phyloP scores from a whole-genome alignment of 768 basidiomycete species.

The Inosperma sp. region DNA sequence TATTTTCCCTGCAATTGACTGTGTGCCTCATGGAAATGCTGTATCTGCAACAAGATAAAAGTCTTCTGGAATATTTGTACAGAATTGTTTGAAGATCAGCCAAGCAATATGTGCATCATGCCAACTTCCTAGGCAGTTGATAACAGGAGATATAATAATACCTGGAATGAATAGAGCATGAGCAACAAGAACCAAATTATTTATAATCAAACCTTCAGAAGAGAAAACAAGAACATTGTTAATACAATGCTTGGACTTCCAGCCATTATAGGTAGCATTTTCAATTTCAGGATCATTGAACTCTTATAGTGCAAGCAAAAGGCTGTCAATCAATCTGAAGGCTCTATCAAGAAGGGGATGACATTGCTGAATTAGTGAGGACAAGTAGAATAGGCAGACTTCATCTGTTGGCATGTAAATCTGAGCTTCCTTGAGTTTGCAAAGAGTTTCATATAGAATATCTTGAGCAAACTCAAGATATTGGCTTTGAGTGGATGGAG shows the following conservation, averaged over 20 bases:
- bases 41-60: slow-evolving; percentile 44
- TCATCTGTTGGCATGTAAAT: slow-evolving; percentile 29
- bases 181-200: neutral
- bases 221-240: slow-evolving; percentile 37
- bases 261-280: slow-evolving; percentile 45
- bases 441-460: slow-evolving; percentile 30
- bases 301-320: slow-evolving; percentile 35
- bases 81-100: slow-evolving; percentile 35
- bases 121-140: slow-evolving; percentile 47
- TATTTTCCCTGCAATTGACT: slow-evolving; percentile 31
- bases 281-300: slow-evolving; percentile 38
- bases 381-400: slow-evolving; percentile 25
- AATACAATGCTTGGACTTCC: slow-evolving; percentile 37
- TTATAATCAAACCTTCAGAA: slow-evolving; percentile 24
- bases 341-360: slow-evolving; percentile 29
- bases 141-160: slow-evolving; percentile 28
- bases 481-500: slow-evolving; percentile 31
- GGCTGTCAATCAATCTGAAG: slow-evolving; percentile 40
- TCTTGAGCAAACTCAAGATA: slow-evolving; percentile 33
- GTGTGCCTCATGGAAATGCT: slow-evolving; percentile 39
- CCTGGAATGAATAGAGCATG: slow-evolving; percentile 24
- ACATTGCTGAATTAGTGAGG: slow-evolving; percentile 18
- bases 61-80: slow-evolving; percentile 31
- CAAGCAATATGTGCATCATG: slow-evolving; percentile 42
- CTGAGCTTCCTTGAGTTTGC: slow-evolving; percentile 23